Evolutionary conservation across 2,329 filamentous ascomycete genomes (phyloP), one percentile per base, ranked within the genome.

Genomic region (Plectosphaerella plurivora): DNA sequence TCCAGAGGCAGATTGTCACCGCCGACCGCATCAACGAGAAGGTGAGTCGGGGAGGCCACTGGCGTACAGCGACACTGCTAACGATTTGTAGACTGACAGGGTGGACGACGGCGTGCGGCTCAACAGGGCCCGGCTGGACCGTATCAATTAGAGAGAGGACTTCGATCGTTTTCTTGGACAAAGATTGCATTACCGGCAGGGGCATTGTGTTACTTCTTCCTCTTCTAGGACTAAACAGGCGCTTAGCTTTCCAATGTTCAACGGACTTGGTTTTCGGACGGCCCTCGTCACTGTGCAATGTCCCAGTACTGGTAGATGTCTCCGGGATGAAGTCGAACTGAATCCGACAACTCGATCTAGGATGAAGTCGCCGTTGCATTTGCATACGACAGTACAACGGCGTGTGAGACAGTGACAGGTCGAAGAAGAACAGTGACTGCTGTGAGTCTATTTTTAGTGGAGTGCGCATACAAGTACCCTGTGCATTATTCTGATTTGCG

Each of bases 61-160:
- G 18, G 16, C 45, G 45, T 5, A 15, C 16, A 11, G 46, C 51
- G 25, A n/a, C 51, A 53, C 57, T 46, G 42, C 68, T 75, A 65
- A 73, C 55, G 33, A 22, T 42, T 45, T 36, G 11, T 10, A 90
- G 89, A 93, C 86, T 71, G 91, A 96, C 67, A 81, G 78, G 61
- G 89, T 96, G 60, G 88, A 91, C 68, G 88, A 93, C 59, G 82
- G 88, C 64, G 89, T 93, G 62, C 83, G 84, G 53, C 84, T 90
- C 80, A 92, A 92, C 74, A 79, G 87, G 58, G 83, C 86, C 62
- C 81, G 83, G 60, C 67, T 91, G 67, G 83, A 87, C 62, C 79
- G 86, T 48, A 84, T 87, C 53, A 73, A 65, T 53, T 74, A 65
- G 59, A 51, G 18, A 9, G 42, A 33, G 11, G 28, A 12, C 28